phyloP scores from a whole-genome alignment of 768 basidiomycete genomes.

The Rhodotorula diobovata region DNA sequence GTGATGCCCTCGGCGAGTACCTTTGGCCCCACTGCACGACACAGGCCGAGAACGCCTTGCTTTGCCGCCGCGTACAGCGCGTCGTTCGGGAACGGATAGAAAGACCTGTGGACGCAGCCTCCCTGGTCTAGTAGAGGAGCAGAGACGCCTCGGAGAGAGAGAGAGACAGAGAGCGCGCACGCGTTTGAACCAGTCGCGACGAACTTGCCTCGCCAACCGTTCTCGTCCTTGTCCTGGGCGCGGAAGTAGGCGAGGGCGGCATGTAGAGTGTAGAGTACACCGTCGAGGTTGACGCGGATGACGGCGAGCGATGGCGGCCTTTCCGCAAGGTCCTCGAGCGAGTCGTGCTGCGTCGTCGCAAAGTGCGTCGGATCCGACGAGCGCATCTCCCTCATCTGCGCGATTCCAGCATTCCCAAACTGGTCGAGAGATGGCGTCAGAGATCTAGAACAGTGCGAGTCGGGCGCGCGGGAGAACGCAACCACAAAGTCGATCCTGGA shows the following conservation, averaged over 20 bases:
- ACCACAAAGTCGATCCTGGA: constrained; percentile 31
- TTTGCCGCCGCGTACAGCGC: constrained; percentile 21
- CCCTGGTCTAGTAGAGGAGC: no score
- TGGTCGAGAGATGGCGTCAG: neutral
- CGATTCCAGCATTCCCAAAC: constrained; percentile 38
- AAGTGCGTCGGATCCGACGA: constrained; percentile 30
- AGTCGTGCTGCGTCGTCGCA: constrained; percentile 10
- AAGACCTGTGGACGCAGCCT: constrained; percentile 9
- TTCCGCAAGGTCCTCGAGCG: constrained; percentile 15
- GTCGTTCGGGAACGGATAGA: constrained; percentile 39
- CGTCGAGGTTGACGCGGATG: constrained; percentile 33
- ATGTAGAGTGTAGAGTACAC: constrained; percentile 22
- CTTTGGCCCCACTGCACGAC: constrained; percentile 22
- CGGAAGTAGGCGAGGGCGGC: constrained; percentile 33
- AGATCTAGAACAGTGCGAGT: neutral
- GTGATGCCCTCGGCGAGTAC: constrained; percentile 35
- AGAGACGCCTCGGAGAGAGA: neutral
- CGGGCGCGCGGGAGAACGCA: neutral
- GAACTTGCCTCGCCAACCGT: constrained; percentile 37
- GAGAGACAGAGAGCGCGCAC: constrained; percentile 7
- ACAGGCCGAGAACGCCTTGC: constrained; percentile 22
- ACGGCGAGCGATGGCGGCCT: constrained; percentile 18
- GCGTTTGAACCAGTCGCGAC: constrained; percentile 35
- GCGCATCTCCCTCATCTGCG: constrained; percentile 34
- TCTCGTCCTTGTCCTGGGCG: constrained; percentile 19